A percentile compares a stretch with the other conserved stretches of the same genome.
Conservation (phyloP, 129 eudicot genomes). For the Deinandra increscens region DNA sequence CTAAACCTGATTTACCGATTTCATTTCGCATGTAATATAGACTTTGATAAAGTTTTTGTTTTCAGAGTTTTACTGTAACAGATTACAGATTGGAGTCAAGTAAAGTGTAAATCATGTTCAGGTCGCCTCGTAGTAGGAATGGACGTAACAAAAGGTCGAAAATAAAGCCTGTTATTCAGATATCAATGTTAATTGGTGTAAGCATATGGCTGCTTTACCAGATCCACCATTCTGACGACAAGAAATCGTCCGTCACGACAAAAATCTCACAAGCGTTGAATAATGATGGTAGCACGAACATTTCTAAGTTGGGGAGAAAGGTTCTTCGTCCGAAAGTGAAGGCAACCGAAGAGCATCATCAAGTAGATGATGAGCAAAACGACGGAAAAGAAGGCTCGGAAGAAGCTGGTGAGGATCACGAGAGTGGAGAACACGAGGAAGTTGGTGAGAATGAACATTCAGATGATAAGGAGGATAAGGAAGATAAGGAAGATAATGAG, state of each 20-base stretch:
- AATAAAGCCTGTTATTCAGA: constrained; percentile 65
- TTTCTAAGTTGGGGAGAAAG: constrained; percentile 63
- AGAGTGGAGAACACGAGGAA: constrained; percentile 16
- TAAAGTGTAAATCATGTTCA: constrained; percentile 47
- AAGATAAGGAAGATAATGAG: constrained; percentile 26
- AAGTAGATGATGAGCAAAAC: constrained; percentile 31
- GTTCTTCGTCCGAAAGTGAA: constrained; percentile 51
- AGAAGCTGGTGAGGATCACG: constrained; percentile 30
- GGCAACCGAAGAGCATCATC: constrained; percentile 31
- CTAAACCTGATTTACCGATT: background rate
- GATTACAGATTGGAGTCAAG: constrained; percentile 4
- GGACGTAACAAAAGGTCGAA: constrained; percentile 61
- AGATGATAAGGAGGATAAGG: constrained; percentile 26
- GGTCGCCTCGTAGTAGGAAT: constrained; percentile 66
- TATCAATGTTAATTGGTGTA: constrained; percentile 53
- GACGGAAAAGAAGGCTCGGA: constrained; percentile 41
- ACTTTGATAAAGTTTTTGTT: background rate
- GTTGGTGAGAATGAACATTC: constrained; percentile 28
- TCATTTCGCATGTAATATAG: background rate
- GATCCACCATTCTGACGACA: constrained; percentile 58
- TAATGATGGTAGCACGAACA: constrained; percentile 22
- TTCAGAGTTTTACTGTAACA: constrained; percentile 3
- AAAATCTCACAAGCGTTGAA: constrained; percentile 33
- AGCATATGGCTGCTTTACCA: constrained; percentile 77
- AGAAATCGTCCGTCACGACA: constrained; percentile 28